Conservation (phyloP, 345 rosid genomes). For the Adansonia digitata region DNA sequence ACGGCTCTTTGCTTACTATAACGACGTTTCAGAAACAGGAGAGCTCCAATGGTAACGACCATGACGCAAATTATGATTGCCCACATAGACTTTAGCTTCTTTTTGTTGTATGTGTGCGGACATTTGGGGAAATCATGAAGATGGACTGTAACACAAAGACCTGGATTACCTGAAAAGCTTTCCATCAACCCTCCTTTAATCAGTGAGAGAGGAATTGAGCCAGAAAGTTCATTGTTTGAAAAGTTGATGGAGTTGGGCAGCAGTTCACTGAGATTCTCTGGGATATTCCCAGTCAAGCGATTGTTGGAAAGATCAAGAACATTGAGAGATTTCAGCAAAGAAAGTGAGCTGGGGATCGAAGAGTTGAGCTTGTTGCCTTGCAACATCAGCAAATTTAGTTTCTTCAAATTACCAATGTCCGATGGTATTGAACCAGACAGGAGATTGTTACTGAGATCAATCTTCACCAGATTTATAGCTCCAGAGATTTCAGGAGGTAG, state of each 20-base stretch:
- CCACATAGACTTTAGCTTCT: slow-evolving; percentile 58
- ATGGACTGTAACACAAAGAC: slow-evolving; percentile 62
- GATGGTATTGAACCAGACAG: slow-evolving; percentile 76
- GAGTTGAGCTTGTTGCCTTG: slow-evolving; percentile 69
- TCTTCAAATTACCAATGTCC: slow-evolving; percentile 62
- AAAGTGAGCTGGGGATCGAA: slow-evolving; percentile 64
- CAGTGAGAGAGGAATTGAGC: slow-evolving; percentile 69
- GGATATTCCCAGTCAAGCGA: slow-evolving; percentile 64
- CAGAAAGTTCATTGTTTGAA: slow-evolving; percentile 73
- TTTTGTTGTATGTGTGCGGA: slow-evolving; percentile 35
- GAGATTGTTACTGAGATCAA: slow-evolving; percentile 76
- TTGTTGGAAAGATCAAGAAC: slow-evolving; percentile 87
- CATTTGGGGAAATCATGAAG: slow-evolving; percentile 55
- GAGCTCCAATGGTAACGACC: slow-evolving; percentile 45
- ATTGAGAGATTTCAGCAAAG: slow-evolving; percentile 67
- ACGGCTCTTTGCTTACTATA: slow-evolving; percentile 41
- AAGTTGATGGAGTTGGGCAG: slow-evolving; percentile 79
- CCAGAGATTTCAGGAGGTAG: slow-evolving; percentile 63
- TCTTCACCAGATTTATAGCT: slow-evolving; percentile 72
- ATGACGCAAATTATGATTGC: slow-evolving; percentile 46
- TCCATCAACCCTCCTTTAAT: slow-evolving; percentile 71
- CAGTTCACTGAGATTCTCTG: slow-evolving; percentile 57
- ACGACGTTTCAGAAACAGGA: slow-evolving; percentile 56
- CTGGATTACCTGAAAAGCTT: slow-evolving; percentile 79
- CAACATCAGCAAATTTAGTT: slow-evolving; percentile 65